Base-by-base conservation (phyloP, 2,329 filamentous ascomycete species). In the Exophiala sp. region DNA sequence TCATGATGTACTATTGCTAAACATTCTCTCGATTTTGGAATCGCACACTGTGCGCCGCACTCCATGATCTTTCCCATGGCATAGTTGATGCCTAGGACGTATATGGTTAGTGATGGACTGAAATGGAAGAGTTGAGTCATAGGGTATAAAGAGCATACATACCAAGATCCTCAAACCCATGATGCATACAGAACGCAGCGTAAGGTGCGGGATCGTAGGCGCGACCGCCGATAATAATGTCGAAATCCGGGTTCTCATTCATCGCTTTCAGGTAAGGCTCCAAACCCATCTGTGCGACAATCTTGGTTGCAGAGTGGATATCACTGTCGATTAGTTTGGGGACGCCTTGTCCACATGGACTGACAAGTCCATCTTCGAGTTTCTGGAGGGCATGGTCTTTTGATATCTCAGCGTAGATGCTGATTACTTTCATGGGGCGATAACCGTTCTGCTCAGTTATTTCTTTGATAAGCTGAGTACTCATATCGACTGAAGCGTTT, bases 11-110 rank as follows among this genome's bases (percentile, higher is more conserved):
- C 59, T 0, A 72, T 77, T 0, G 75, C 72, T 0, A 74, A 61
- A 3, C 70, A 72, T 6, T 71, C 73, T 4, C 65, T 64, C 0
- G 72, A 71, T 52, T 81, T 82, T 0, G 78, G 79, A 0, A 68
- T 63, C 0, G 77, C 72, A 55, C 78, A 81, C 1, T 70, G 60
- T 0, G 62, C 72, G 5, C 78, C 78, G 14, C 78, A 82, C 55
- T 81, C 79, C 66, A 81, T 71, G 9, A 81, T 76, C 66, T 83
- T 81, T 4, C 79, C 80, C 77, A 82, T 79, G 58, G 80, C 77
- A 3, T 69, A 68, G 34, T 74, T 72, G 0, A 71, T 69, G 0
- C 74, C 77, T 11, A 18, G 16, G 14, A 56, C 5, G 42, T n/a
- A n/a, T n/a, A n/a, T n/a, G n/a, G n/a, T 50, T 21, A 46, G 29